Evolutionary conservation across 805 yeast genomes (phyloP), one percentile per base, ranked within the genome.

Genomic region (Ogataea wickerhamii): DNA sequence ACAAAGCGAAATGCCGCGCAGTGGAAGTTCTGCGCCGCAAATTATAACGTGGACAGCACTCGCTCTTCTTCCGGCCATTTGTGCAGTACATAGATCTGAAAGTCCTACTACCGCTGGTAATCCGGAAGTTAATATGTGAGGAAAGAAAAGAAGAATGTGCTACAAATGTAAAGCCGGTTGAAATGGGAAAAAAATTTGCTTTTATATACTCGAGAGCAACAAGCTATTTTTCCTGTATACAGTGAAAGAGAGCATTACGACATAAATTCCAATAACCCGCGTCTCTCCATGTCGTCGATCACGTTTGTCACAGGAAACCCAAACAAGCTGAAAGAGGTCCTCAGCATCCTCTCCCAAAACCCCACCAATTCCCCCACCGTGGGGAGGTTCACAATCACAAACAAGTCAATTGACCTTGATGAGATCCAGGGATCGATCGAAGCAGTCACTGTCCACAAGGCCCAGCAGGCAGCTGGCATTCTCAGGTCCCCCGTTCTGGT

Each of bases 371-470:
- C 56, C 20, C 42, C 60, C 11, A 53, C 49, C 34, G 75, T 76
- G 13, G 83, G 82, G 4, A 60, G 66, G 14, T 74, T 52, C 58
- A 61, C 53, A 25, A 72, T 93, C 40, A 66, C 68, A 17, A 88
- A 84, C 61, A 64, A 74, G 44, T 69, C 79, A 22, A 58, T 94
- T 22, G 99, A 93, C 56, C 67, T 93, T 14, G 93, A 82, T 35
- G 99, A 93, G 64, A 63, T 93, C 32, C 99, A 93, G 64, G 98
- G 96, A 21, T 64, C 91, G 17, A 74, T 88, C 33, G 81, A 80
- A 28, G 85, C 84, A 38, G 91, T 93, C 29, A 84, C 96, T 0
- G 70, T 68, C 31, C 86, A 80, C 55, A 93, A 93, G 60, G 87
- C 94, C 40, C 64, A 70, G 52, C 71, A 80, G 10, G 96, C 96